phyloP scores from a whole-genome alignment of 2,329 filamentous ascomycete genomes.

The Aspergillus pseudoterreus region DNA sequence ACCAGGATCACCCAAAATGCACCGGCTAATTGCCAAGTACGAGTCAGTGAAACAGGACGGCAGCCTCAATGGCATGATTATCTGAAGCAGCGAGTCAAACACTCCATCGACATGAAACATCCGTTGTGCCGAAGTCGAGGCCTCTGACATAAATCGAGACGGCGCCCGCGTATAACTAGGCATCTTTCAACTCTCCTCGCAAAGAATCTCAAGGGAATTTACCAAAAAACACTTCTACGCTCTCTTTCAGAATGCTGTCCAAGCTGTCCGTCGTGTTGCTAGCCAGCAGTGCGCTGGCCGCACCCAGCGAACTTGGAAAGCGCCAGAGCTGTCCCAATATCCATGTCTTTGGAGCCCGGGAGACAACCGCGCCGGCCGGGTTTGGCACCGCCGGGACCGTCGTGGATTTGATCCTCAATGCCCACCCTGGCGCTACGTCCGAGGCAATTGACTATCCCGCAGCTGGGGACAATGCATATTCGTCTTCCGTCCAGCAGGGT shows the following conservation, averaged over 20 bases:
- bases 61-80: no score
- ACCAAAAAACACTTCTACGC: no score
- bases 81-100: no score
- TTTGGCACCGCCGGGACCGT: constrained; percentile 51
- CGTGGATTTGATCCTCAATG: constrained; percentile 48
- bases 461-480: constrained; percentile 62
- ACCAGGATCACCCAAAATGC: no score
- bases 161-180: background rate
- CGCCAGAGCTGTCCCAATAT: constrained; percentile 41
- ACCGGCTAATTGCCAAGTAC: no score
- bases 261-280: background rate
- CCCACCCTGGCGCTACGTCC: constrained; percentile 50
- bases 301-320: constrained; percentile 7
- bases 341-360: constrained; percentile 51
- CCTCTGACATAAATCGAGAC: background rate
- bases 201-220: background rate
- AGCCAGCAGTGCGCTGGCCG: constrained; percentile 2
- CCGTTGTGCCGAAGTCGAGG: background rate
- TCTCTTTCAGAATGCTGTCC: background rate
- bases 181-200: background rate
- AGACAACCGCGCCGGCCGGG: constrained; percentile 48
- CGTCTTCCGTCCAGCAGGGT: constrained; percentile 55
- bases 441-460: constrained; percentile 60
- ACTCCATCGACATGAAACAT: background rate
- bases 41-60: no score